Evolutionary conservation across 139 green algal genomes (phyloP).

Genomic region (Dunaliella primolecta): DNA sequence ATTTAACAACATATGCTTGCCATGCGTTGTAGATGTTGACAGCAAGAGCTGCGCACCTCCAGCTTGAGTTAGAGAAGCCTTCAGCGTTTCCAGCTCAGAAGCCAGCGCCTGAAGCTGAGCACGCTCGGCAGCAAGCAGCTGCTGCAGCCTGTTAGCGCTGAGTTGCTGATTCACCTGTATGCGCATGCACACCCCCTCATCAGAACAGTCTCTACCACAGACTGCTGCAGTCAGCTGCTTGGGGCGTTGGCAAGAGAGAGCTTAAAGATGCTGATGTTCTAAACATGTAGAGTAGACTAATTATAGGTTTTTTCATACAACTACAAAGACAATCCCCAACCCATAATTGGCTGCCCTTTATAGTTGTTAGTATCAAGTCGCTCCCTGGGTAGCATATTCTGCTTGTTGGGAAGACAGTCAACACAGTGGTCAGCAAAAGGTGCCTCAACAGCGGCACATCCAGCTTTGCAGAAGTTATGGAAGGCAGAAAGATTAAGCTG

Average conservation of each 20-base stretch:
- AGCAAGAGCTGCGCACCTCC: no score
- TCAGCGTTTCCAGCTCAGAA: background rate
- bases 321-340: background rate
- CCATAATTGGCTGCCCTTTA: no score
- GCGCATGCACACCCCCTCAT: no score
- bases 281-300: no score
- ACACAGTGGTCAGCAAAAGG: background rate
- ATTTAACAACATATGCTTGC: no score
- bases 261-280: no score
- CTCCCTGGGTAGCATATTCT: background rate
- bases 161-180: conserved; percentile 15
- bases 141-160: conserved; percentile 15
- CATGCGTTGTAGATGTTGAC: no score
- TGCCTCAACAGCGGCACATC: background rate
- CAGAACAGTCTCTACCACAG: no score
- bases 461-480: no score
- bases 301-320: background rate
- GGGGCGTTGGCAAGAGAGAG: no score
- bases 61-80: background rate
- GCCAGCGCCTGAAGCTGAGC: background rate
- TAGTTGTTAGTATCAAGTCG: background rate
- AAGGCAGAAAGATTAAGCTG: no score
- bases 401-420: background rate
- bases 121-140: conserved; percentile 4
- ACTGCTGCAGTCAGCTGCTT: no score